Evolutionary conservation across 805 yeast genomes (phyloP), one percentile per base, ranked within the genome.

Genomic region (Scheffersomyces lignosus): DNA sequence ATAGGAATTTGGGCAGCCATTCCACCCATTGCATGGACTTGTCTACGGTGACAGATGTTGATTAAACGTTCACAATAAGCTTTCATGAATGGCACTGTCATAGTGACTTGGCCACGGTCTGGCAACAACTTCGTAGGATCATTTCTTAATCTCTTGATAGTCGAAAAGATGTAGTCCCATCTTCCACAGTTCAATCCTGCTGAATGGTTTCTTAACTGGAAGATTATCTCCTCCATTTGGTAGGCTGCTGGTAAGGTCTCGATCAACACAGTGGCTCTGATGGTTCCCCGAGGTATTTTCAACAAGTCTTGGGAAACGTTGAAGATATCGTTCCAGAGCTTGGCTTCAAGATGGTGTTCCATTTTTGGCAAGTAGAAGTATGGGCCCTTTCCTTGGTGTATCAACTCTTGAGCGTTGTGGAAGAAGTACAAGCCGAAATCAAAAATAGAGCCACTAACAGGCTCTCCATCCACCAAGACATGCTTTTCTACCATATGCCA

Each of bases 1-100:
- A 51, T 48, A 13, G 56, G 56, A 31, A 51, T 51, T 34, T 49
- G 54, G 12, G 56, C 56, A 13, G 56, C 56, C 56, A 51, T 51
- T 17, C 56, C 56, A 15, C 56, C 56, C 50, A 51, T 49, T 13
- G 56, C 56, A 28, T 51, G 56, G 15, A 51, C 54, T 35, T 47
- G 49, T 26, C 56, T 40, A 31, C 52, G 41, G 38, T 51, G 54
- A 38, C 52, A 49, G 18, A 47, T 44, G 39, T 48, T 43, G 18
- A 49, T 46, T 20, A 49, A 42, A 15, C 46, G 36, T 36, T 47
- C 40, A 29, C 52, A 51, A 34, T 49, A 51, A 3, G 54, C 41
- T 16, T 41, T 27, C 56, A 49, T 48, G 37, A 48, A 51, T 18
- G 52, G 49, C 23, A 40, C 45, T 17, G 51, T 43, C 54, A 51